Evolutionary conservation across 805 yeast species (phyloP).

Genomic region (Phaffomyces opuntiae): DNA sequence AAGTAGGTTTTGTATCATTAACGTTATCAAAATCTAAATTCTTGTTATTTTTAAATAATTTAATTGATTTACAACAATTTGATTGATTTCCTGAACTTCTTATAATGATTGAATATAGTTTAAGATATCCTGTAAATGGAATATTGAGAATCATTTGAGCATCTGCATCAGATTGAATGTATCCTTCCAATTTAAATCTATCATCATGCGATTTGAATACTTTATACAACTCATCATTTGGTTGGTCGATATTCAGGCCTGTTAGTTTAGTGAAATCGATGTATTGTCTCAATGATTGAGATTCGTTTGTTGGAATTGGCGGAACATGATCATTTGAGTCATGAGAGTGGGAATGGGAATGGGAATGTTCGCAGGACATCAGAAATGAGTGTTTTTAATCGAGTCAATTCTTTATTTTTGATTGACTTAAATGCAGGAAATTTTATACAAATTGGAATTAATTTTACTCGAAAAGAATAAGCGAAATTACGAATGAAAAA

Average conservation of each 20-base stretch:
- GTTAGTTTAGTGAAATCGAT: conserved; percentile 55
- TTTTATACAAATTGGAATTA: no score
- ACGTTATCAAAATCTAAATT: conserved; percentile 69
- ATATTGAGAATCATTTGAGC: conserved; percentile 69
- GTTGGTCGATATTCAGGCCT: conserved; percentile 56
- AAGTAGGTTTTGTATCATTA: conserved; percentile 40
- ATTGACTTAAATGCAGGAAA: no score
- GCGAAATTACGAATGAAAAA: neutral
- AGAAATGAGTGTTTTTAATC: no score
- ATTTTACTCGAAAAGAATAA: no score
- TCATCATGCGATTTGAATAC: conserved; percentile 44
- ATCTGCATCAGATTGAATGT: conserved; percentile 68
- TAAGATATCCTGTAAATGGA: conserved; percentile 75
- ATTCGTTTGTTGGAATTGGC: conserved; percentile 62
- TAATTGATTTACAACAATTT: conserved; percentile 63
- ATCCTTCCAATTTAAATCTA: conserved; percentile 39
- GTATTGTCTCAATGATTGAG: conserved; percentile 58
- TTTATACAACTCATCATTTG: conserved; percentile 36
- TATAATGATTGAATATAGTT: conserved; percentile 64
- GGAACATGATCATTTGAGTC: conserved; percentile 32
- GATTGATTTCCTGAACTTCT: conserved; percentile 52
- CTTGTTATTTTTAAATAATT: conserved; percentile 64
- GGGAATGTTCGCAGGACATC: conserved; percentile 29
- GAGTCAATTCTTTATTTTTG: no score
- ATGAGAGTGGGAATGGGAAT: conserved; percentile 13